These are phyloP conservation scores for Abortiporus biennis DNA, from an alignment of 1,284 basidiomycete genomes.

Conservation along the genomic window DNA sequence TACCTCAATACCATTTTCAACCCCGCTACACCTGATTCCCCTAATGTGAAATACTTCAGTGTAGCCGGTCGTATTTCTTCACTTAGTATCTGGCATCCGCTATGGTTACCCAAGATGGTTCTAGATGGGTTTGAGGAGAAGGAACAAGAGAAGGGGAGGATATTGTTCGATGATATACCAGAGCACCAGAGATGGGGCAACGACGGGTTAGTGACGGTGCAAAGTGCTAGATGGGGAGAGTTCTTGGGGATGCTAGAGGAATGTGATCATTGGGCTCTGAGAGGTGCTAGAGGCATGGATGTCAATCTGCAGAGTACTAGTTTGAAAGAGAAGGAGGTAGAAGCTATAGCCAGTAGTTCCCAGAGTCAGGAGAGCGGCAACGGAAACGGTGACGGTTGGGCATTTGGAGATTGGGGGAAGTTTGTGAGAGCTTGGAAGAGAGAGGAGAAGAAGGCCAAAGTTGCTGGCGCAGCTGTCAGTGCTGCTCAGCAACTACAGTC, in stretches of 20 bases:
- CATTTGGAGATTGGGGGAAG: slow-evolving; percentile 53
- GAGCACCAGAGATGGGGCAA: slow-evolving; percentile 74
- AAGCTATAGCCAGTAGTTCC: not conserved
- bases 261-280: slow-evolving; percentile 95
- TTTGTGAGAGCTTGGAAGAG: slow-evolving; percentile 55
- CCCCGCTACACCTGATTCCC: slow-evolving; percentile 82
- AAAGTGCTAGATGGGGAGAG: slow-evolving; percentile 89
- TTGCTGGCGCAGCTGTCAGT: slow-evolving; percentile 19
- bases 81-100: slow-evolving; percentile 85
- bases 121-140: slow-evolving; percentile 74
- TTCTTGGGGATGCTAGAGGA: slow-evolving; percentile 89
- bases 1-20: slow-evolving; percentile 90
- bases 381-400: slow-evolving; percentile 42
- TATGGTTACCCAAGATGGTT: slow-evolving; percentile 95
- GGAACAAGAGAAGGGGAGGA: slow-evolving; percentile 20
- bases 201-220: slow-evolving; percentile 90
- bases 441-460: slow-evolving; percentile 36
- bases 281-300: slow-evolving; percentile 73
- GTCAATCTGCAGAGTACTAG: slow-evolving; percentile 47
- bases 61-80: slow-evolving; percentile 75
- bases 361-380: slow-evolving; percentile 1
- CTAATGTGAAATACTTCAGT: slow-evolving; percentile 86
- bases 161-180: not conserved
- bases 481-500: slow-evolving; percentile 10
- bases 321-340: slow-evolving; percentile 26